Base-by-base conservation (phyloP, 306 rosid genomes). In the Lotus japonicus region DNA sequence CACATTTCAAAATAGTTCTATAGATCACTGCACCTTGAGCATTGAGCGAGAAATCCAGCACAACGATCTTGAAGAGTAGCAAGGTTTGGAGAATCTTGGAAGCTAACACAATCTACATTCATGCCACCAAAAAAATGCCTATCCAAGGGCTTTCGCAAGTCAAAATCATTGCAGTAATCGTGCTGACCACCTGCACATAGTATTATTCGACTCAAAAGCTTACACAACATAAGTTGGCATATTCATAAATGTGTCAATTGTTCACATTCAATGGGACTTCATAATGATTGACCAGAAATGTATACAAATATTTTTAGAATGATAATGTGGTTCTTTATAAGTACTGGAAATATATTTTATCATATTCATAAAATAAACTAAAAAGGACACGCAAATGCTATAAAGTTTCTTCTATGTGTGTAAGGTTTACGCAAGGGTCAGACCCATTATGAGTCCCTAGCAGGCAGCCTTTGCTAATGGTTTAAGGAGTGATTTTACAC, bases 141-240 rank as follows among this genome's bases (percentile, higher is more conserved):
- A 48, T 86, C 96, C 69, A 90, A 66, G 35, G 96, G 97, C 78
- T 85, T 90, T 55, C 88, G 78, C 83, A 92, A 80, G 77, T 92
- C 96, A 80, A 90, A 90, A 53, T 89, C 91, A 66, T 82, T 83
- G 84, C 98, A 84, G 54, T 83, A 90, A 63, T 88, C 90, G 8
- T 64, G 81, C 72, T 82, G 85, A 28, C 71, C 73, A 71, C 82
- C 95, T 92, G 81, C 57, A 53, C 46, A 77, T 28, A 15, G 28
- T 48, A 28, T 35, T 58, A 58, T 35, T 53, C 31, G 53, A 11
- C 17, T 39, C 39, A 58, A 69, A 18, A 48, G 36, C 74, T 42
- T 31, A 72, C 14, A 64, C 38, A 2, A 13, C 36, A 35, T 54
- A 41, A 38, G 46, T 64, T 66, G 31, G 17, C 55, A 74, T 14